A percentile compares a stretch with the other conserved stretches of the same genome.
These are phyloP conservation scores for Pseudonitzschia delicatissima DNA, from an alignment of 108 stramenopile species.

Conservation along the genomic window DNA sequence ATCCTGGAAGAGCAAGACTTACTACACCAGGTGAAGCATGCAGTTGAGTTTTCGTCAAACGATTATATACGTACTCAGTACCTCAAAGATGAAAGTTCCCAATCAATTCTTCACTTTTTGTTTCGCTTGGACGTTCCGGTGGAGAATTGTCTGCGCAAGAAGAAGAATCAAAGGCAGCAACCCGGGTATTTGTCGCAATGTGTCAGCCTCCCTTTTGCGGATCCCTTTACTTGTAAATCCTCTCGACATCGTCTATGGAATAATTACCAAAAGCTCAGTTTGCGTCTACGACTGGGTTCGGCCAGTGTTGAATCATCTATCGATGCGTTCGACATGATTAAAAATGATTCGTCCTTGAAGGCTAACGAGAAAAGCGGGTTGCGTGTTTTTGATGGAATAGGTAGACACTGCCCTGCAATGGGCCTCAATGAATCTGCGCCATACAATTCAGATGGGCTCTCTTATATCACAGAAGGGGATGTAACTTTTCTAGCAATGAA, in stretches of 20 bases:
- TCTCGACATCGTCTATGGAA: conserved; percentile 52
- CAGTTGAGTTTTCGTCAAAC: conserved; percentile 9
- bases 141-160: neutral
- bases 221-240: conserved; percentile 40
- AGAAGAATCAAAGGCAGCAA: neutral
- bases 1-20: neutral
- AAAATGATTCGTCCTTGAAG: neutral
- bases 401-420: conserved; percentile 49
- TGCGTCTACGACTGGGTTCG: conserved; percentile 72
- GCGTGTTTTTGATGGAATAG: conserved; percentile 28
- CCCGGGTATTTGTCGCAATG: conserved; percentile 49
- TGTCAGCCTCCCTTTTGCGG: conserved; percentile 47
- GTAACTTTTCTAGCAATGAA: conserved; percentile 71
- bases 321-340: conserved; percentile 60
- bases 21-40: neutral
- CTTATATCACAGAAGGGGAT: conserved; percentile 59
- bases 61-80: conserved; percentile 20
- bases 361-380: conserved; percentile 10
- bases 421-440: conserved; percentile 65
- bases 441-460: conserved; percentile 48
- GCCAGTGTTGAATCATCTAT: conserved; percentile 53
- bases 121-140: conserved; percentile 36
- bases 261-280: conserved; percentile 62
- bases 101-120: conserved; percentile 27
- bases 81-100: conserved; percentile 28